These are phyloP conservation scores for Pinus taeda DNA, from an alignment of 75 land plant species.

Conservation along the genomic window DNA sequence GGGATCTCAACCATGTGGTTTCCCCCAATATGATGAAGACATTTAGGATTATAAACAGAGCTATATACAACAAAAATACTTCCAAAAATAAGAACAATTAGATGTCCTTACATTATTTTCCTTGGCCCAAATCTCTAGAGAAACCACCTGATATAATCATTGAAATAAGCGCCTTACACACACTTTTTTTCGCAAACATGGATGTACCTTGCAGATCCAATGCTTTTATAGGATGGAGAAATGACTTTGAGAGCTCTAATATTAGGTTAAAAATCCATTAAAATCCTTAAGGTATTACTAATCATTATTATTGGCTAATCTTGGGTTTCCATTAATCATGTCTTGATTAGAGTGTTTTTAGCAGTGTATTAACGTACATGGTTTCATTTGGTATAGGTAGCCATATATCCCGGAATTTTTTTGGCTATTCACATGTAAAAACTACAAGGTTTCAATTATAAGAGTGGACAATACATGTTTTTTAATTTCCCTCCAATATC, in stretches of 20 bases:
- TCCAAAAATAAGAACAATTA: too few relatives aligned
- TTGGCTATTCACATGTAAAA: conserved; percentile 50
- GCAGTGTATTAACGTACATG: not conserved
- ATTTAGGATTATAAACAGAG: too few relatives aligned
- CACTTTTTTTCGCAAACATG: conserved; percentile 34
- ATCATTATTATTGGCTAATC: not conserved
- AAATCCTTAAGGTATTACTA: conserved; percentile 3
- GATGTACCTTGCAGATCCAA: conserved; percentile 63
- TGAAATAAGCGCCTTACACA: too few relatives aligned
- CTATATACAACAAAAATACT: too few relatives aligned
- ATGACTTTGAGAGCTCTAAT: too few relatives aligned
- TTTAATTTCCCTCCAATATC: too few relatives aligned
- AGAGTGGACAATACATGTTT: conserved; percentile 31
- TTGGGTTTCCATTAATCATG: not conserved
- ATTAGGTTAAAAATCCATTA: conserved; percentile 16
- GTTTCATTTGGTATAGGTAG: conserved; percentile 28
- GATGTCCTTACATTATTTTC: too few relatives aligned
- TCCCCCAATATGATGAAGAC: too few relatives aligned
- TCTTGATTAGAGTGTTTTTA: not conserved
- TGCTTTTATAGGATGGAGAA: conserved; percentile 2
- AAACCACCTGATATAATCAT: too few relatives aligned
- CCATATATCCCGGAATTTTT: conserved; percentile 57
- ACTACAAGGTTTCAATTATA: conserved; percentile 55
- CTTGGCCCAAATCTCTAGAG: too few relatives aligned
- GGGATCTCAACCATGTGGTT: too few relatives aligned